Evolutionary conservation across 2,329 filamentous ascomycete species (phyloP).

Genomic region (Didymellaceae sp.): DNA sequence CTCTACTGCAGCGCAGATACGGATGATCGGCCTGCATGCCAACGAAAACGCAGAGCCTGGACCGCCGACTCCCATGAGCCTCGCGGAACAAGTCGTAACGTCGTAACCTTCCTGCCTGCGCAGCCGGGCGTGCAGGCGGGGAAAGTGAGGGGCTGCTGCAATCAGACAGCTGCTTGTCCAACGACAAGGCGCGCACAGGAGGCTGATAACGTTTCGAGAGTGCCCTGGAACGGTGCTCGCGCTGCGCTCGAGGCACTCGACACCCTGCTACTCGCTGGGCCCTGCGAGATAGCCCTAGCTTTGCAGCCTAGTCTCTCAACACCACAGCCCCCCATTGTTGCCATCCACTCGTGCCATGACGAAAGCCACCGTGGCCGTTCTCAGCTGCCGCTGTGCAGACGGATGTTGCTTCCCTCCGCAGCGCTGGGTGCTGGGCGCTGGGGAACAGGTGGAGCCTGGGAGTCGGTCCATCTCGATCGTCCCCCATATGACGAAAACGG

Average conservation of each 20-base stretch:
- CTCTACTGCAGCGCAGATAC: constrained; percentile 4
- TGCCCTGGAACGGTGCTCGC: constrained; percentile 5
- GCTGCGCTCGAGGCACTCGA: constrained; percentile 5
- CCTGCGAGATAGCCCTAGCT: constrained; percentile 28
- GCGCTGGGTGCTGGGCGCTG: constrained; percentile 7
- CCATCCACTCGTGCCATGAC: constrained; percentile 21
- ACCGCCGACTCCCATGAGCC: constrained; percentile 1
- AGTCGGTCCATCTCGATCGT: constrained; percentile 4
- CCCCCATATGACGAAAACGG: constrained; percentile 12
- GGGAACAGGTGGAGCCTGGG: constrained; percentile 22
- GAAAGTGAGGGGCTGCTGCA: constrained; percentile 20
- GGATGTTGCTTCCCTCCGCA: constrained; percentile 1
- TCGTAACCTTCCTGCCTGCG: not conserved
- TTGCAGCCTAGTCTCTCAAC: constrained; percentile 35
- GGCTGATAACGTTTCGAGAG: constrained; percentile 16
- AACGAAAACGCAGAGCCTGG: constrained; percentile 13
- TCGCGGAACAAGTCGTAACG: constrained; percentile 2
- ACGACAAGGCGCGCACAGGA: constrained; percentile 3
- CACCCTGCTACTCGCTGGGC: constrained; percentile 16
- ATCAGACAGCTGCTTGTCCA: constrained; percentile 7
- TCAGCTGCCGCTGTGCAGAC: constrained; percentile 3
- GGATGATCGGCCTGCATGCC: constrained; percentile 17
- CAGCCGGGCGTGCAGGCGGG: constrained; percentile 10
- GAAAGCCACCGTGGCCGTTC: constrained; percentile 13
- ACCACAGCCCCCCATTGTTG: constrained; percentile 28